These are phyloP conservation scores for Lizonia empirigonia DNA, from an alignment of 2,329 filamentous ascomycete genomes.

Conservation along the genomic window DNA sequence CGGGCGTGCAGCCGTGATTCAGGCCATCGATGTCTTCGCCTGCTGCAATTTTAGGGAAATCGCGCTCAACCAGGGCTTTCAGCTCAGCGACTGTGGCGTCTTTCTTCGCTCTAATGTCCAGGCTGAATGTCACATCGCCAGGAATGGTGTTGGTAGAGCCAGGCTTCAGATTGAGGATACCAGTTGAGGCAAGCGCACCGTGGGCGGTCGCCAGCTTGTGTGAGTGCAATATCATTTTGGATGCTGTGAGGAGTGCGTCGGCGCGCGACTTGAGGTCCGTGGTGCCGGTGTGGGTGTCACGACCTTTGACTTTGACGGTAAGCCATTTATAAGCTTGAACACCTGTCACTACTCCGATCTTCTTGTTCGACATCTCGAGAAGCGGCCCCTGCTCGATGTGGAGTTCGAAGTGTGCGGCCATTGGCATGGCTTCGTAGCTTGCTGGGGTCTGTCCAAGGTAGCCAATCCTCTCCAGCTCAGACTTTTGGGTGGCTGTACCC, in stretches of 20 bases:
- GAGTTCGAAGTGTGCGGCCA: slow-evolving; percentile 80
- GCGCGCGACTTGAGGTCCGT: slow-evolving; percentile 70
- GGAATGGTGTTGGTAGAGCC: slow-evolving; percentile 77
- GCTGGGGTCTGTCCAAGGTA: slow-evolving; percentile 67
- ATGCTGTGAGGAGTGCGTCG: slow-evolving; percentile 71
- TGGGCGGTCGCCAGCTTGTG: slow-evolving; percentile 66
- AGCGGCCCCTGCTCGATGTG: slow-evolving; percentile 86
- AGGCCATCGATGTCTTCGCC: slow-evolving; percentile 60
- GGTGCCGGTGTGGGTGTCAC: slow-evolving; percentile 76
- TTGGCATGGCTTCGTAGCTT: slow-evolving; percentile 64
- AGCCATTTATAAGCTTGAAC: slow-evolving; percentile 80
- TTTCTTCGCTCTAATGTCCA: slow-evolving; percentile 68
- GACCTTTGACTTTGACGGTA: slow-evolving; percentile 67
- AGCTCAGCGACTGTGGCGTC: slow-evolving; percentile 64
- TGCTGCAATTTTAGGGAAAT: slow-evolving; percentile 65
- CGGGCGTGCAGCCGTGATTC: slow-evolving; percentile 52
- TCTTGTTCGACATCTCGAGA: slow-evolving; percentile 66
- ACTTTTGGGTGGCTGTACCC: slow-evolving; percentile 66
- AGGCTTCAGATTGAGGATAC: slow-evolving; percentile 69
- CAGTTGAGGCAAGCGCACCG: slow-evolving; percentile 69
- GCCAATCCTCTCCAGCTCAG: slow-evolving; percentile 72
- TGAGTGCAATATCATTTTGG: slow-evolving; percentile 69
- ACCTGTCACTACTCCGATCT: slow-evolving; percentile 72
- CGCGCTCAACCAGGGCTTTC: slow-evolving; percentile 60
- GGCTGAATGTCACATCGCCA: slow-evolving; percentile 67